These are phyloP conservation scores for Sugiyamaella grinbergsii DNA, from an alignment of 1,139 yeast species.

Conservation along the genomic window DNA sequence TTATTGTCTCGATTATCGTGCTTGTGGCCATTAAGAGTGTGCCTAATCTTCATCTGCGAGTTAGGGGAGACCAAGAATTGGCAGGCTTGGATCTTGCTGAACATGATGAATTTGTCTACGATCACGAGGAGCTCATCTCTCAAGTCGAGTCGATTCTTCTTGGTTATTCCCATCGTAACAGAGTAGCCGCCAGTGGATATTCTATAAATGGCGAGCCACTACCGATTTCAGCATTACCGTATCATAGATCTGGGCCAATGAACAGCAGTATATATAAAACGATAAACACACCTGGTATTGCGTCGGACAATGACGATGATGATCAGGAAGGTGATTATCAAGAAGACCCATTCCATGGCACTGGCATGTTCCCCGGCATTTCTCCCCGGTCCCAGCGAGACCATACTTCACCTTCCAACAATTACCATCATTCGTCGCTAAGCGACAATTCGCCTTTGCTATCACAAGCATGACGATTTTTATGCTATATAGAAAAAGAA, in stretches of 20 bases:
- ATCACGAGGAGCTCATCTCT: slow-evolving; percentile 37
- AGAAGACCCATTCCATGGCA: slow-evolving; percentile 18
- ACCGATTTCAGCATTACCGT: slow-evolving; percentile 1
- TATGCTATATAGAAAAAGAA: neutral
- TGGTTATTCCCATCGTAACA: slow-evolving; percentile 1
- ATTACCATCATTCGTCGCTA: neutral
- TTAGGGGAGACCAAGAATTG: slow-evolving; percentile 47
- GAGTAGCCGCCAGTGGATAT: neutral
- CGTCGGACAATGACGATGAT: slow-evolving; percentile 6
- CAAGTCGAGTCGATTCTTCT: slow-evolving; percentile 15
- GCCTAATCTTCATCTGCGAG: slow-evolving; percentile 54
- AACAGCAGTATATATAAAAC: slow-evolving; percentile 4
- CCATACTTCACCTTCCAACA: neutral
- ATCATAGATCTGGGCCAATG: slow-evolving; percentile 4
- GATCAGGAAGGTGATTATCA: slow-evolving; percentile 14
- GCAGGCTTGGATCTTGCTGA: slow-evolving; percentile 55
- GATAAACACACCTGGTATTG: neutral
- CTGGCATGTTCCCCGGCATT: slow-evolving; percentile 20
- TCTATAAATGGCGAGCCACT: neutral
- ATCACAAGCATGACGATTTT: slow-evolving; percentile 9
- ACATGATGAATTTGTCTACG: slow-evolving; percentile 56
- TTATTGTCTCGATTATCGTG: slow-evolving; percentile 46
- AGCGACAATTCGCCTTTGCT: slow-evolving; percentile 13
- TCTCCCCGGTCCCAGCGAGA: slow-evolving; percentile 16
- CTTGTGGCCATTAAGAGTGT: slow-evolving; percentile 49